Conservation (phyloP, 257 asterid genomes). For the Solanum pimpinellifolium region DNA sequence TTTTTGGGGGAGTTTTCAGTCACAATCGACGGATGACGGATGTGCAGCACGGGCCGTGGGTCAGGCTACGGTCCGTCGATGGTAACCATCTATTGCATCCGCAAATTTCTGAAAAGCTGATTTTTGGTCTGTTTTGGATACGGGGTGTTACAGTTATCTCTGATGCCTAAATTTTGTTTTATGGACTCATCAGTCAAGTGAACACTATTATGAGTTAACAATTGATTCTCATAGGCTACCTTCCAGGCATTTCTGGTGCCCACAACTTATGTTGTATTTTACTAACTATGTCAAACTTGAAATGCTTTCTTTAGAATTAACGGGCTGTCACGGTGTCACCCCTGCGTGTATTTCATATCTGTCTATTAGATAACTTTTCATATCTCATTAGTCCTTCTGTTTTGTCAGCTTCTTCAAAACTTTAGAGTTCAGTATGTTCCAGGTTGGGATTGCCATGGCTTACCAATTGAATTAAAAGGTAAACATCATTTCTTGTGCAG, state of each 20-base stretch:
- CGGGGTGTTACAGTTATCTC: not conserved
- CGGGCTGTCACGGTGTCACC: not conserved
- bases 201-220: not conserved
- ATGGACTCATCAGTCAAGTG: not conserved
- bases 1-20: too few species aligned
- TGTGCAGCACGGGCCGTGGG: too few species aligned
- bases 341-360: not conserved
- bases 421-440: slow-evolving; percentile 79
- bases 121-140: too few species aligned
- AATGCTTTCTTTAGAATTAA: not conserved
- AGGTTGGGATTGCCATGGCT: slow-evolving; percentile 99
- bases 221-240: not conserved
- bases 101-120: too few species aligned
- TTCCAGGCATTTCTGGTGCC: not conserved
- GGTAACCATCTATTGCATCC: too few species aligned
- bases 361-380: not conserved
- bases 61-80: too few species aligned
- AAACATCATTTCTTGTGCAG: slow-evolving; percentile 12
- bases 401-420: slow-evolving; percentile 81
- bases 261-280: not conserved
- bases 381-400: not conserved
- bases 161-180: not conserved
- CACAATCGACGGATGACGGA: too few species aligned
- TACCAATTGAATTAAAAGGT: slow-evolving; percentile 99
- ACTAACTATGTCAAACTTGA: not conserved